Evolutionary conservation across 2,329 filamentous ascomycete genomes (phyloP).

Genomic region (Fusarium caatingaense): DNA sequence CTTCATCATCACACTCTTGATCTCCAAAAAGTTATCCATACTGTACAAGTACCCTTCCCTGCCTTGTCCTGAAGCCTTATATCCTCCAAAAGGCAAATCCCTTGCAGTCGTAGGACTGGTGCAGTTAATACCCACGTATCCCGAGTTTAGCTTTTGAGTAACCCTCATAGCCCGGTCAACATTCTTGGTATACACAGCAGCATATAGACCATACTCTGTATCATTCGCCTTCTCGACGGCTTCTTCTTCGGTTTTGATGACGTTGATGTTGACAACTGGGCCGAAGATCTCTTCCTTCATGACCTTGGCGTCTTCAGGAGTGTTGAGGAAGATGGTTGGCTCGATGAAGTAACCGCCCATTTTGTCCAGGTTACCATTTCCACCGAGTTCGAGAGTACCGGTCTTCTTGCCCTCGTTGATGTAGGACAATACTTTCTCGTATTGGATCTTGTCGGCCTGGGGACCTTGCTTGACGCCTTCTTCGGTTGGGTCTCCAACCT

Average conservation of each 20-base stretch:
- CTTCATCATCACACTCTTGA: constrained; percentile 41
- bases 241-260: constrained; percentile 51
- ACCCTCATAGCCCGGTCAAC: constrained; percentile 59
- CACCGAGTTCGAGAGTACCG: constrained; percentile 15
- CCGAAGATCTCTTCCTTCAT: constrained; percentile 73
- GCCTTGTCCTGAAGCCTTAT: constrained; percentile 28
- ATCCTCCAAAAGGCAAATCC: constrained; percentile 36
- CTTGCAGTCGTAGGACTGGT: constrained; percentile 38
- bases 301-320: constrained; percentile 53
- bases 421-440: constrained; percentile 19
- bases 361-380: constrained; percentile 11
- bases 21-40: constrained; percentile 39
- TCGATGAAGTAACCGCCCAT: constrained; percentile 31
- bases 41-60: constrained; percentile 30
- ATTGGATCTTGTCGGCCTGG: constrained; percentile 31
- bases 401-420: constrained; percentile 34
- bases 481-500: constrained; percentile 5
- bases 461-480: constrained; percentile 26
- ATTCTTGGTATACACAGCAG: constrained; percentile 67
- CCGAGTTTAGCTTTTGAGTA: constrained; percentile 66
- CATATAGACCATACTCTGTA: constrained; percentile 66
- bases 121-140: constrained; percentile 69
- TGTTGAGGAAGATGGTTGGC: constrained; percentile 39
- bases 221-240: constrained; percentile 53
- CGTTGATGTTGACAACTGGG: constrained; percentile 69